Conservation (phyloP, 495 filamentous ascomycete species). For the Annulohypoxylon nitens region DNA sequence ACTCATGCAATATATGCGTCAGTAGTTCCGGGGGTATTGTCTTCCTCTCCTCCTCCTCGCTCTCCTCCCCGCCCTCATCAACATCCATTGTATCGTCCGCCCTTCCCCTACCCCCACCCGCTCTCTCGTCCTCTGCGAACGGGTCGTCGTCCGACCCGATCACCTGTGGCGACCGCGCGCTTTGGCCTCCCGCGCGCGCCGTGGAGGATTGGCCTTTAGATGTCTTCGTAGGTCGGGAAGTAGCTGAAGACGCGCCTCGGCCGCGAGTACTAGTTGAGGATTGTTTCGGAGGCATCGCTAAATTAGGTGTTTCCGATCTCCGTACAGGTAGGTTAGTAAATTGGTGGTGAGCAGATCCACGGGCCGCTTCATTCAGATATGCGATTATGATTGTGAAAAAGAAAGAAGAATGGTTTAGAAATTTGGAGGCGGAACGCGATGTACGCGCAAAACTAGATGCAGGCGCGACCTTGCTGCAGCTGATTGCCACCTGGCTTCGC, state of each 20-base stretch:
- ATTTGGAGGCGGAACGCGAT: background rate
- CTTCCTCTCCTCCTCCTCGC: constrained; percentile 52
- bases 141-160: constrained; percentile 37
- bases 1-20: constrained; percentile 79
- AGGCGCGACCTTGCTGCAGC: constrained; percentile 20
- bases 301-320: background rate
- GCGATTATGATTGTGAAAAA: background rate
- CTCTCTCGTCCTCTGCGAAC: constrained; percentile 40
- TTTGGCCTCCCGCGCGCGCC: constrained; percentile 19
- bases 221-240: constrained; percentile 20
- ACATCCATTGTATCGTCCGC: constrained; percentile 40
- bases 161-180: constrained; percentile 14
- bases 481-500: constrained; percentile 35
- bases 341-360: background rate
- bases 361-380: background rate
- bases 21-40: constrained; percentile 81
- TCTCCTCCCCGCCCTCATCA: constrained; percentile 47
- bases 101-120: background rate
- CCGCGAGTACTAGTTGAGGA: constrained; percentile 32
- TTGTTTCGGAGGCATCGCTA: constrained; percentile 36
- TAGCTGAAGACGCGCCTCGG: constrained; percentile 31
- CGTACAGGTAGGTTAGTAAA: background rate
- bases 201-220: constrained; percentile 21
- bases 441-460: constrained; percentile 7
- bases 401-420: background rate